These are phyloP conservation scores for Nakazawaea peltata DNA, from an alignment of 805 yeast species.

Conservation along the genomic window DNA sequence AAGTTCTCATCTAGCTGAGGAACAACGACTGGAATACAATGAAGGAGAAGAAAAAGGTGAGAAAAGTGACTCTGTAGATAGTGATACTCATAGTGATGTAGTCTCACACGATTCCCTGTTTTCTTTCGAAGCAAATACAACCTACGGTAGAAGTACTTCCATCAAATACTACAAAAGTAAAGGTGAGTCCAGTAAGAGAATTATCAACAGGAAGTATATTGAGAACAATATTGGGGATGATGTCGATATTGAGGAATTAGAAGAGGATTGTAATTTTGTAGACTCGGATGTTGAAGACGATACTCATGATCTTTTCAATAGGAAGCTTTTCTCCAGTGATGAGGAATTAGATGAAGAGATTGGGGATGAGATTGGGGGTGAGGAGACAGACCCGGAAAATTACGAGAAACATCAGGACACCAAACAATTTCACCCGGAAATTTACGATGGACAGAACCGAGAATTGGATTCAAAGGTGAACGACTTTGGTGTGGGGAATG, in stretches of 20 bases:
- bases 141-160: conserved; percentile 26
- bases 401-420: no score
- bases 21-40: no score
- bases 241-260: conserved; percentile 17
- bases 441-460: no score
- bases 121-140: conserved; percentile 23
- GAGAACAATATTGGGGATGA: conserved; percentile 17
- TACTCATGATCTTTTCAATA: conserved; percentile 28
- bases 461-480: no score
- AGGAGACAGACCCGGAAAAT: conserved; percentile 3
- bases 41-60: no score
- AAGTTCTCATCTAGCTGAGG: no score
- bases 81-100: no score
- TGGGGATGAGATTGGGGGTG: conserved; percentile 1
- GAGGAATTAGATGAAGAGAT: conserved; percentile 15
- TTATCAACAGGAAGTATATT: conserved; percentile 15
- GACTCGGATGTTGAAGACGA: conserved; percentile 27
- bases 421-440: no score
- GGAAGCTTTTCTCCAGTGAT: conserved; percentile 26
- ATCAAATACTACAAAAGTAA: conserved; percentile 27
- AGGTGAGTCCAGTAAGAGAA: conserved; percentile 14
- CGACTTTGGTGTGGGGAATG: no score
- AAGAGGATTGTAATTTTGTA: conserved; percentile 23
- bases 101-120: conserved; percentile 19
- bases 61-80: no score